Evolutionary conservation across 2,329 filamentous ascomycete species (phyloP), one percentile per base, ranked within the genome.

Genomic region (Tolypocladium inflatum): DNA sequence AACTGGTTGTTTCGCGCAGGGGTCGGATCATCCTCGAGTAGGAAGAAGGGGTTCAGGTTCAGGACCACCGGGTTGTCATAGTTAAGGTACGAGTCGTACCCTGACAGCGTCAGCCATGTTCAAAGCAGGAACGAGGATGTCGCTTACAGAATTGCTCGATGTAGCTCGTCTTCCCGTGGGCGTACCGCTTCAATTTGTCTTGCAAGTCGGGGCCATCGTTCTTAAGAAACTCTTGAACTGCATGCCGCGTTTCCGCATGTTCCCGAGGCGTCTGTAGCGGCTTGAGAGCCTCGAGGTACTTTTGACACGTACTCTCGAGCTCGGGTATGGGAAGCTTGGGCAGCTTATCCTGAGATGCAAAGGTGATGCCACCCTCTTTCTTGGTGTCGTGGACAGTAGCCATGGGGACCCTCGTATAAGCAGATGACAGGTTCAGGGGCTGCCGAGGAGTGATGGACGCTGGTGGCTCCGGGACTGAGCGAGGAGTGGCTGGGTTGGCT

Each of bases 1-100:
- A 97, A 91, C 72, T 99, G 94, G 70, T 97, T 94, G 75, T 97
- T 97, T 62, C 94, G 84, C 52, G 93, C 92, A 3, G 94, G 94
- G 1, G 94, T 99, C 0, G 94, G 94, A 68, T 99, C 94, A 77
- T 99, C 94, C 73, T 97, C 94, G 56, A 99, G 80, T 58, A 99
- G 79, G 77, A 99, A 99, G 76, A 99, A 99, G 0, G 94, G 94
- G 68, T 99, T 99, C 63, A 99, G 77, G 74, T 99, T 97, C 64
- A 99, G 82, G 45, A 99, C 94, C 45, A 99, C 94, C 0, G 94
- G 92, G 68, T 97, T 97, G 71, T 97, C 94, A 70, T 88, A 99
- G 75, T 97, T 97, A 62, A 99, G 80, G 70, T 97, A 99, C 37
- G 94, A 97, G 72, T 99, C 94, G 71, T 97, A 97, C 94, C 92